A percentile compares a stretch with the other conserved stretches of the same genome.
phyloP scores from a whole-genome alignment of 192 early-diverging fungal genomes.

The Coemansia asiatica region DNA sequence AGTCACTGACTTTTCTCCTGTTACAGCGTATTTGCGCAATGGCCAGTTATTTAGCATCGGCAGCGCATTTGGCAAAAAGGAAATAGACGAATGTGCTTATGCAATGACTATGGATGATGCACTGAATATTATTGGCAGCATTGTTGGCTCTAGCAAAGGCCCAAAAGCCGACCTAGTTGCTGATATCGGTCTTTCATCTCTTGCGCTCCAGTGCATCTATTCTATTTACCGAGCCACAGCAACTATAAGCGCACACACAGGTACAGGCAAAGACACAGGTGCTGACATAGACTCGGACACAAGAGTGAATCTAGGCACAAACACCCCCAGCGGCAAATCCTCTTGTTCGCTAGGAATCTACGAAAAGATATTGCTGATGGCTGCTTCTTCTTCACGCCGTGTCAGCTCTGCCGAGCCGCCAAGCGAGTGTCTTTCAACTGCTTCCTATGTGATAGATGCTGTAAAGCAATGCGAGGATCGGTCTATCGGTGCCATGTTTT shows the following conservation, averaged over 20 bases:
- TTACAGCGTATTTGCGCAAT: neutral
- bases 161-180: neutral
- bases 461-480: neutral
- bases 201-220: constrained; percentile 1
- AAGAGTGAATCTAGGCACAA: too few species aligned
- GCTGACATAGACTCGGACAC: too few species aligned
- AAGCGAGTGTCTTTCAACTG: constrained; percentile 1
- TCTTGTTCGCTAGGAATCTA: neutral
- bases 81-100: neutral
- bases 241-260: neutral
- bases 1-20: neutral
- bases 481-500: constrained; percentile 8
- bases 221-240: neutral
- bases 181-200: constrained; percentile 13
- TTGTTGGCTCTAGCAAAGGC: constrained; percentile 5
- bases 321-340: neutral
- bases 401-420: neutral
- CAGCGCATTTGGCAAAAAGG: neutral
- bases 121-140: constrained; percentile 14
- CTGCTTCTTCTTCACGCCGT: neutral
- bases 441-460: constrained; percentile 10
- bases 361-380: neutral
- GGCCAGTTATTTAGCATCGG: too few species aligned
- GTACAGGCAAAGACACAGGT: too few species aligned
- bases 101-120: constrained; percentile 28